Conservation (phyloP, 169 alveolate species). For the Amoebophrya sp. region DNA sequence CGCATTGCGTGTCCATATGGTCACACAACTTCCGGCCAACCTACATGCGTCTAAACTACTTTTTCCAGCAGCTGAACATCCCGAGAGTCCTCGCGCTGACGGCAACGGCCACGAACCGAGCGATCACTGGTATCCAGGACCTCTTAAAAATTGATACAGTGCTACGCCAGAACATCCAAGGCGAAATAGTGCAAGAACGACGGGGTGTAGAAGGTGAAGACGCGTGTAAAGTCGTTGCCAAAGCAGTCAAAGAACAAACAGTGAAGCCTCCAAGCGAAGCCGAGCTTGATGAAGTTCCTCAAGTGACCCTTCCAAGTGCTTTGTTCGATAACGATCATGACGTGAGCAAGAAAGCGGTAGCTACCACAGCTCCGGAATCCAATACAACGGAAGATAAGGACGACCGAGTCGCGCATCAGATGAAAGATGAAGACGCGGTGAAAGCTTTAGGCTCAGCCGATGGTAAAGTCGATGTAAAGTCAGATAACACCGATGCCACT, state of each 20-base stretch:
- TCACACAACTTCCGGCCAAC: conserved; percentile 79
- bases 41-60: conserved; percentile 54
- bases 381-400: not conserved
- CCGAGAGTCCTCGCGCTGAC: conserved; percentile 64
- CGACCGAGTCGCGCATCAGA: not conserved
- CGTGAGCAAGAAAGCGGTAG: not conserved
- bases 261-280: too few relatives aligned
- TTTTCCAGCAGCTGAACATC: not conserved
- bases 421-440: not conserved
- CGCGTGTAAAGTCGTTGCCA: conserved; percentile 49
- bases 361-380: not conserved
- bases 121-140: conserved; percentile 35
- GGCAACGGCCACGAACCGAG: conserved; percentile 79
- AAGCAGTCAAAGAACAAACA: too few relatives aligned
- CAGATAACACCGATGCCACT: too few relatives aligned
- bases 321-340: not conserved
- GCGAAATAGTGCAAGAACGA: not conserved
- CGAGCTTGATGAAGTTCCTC: too few relatives aligned
- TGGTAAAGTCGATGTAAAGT: not conserved
- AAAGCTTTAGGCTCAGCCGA: too few relatives aligned
- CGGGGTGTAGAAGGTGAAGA: not conserved
- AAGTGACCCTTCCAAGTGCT: too few relatives aligned
- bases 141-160: not conserved
- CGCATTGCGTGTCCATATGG: conserved; percentile 82
- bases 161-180: not conserved